These are phyloP conservation scores for Blastobotrys illinoisensis DNA, from an alignment of 1,139 yeast genomes.

Conservation along the genomic window DNA sequence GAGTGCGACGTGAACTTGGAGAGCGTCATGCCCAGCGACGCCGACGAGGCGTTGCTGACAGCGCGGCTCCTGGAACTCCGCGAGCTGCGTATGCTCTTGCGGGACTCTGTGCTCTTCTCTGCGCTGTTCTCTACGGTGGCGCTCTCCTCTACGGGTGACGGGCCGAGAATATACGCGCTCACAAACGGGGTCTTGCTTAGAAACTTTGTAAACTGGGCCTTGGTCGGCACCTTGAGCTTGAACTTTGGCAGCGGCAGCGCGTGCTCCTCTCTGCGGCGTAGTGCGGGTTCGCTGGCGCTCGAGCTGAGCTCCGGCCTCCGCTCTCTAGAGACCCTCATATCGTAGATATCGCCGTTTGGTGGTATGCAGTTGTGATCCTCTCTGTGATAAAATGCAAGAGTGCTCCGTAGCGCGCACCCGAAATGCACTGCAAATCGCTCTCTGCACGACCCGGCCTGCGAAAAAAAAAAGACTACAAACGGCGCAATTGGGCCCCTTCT, in stretches of 20 bases:
- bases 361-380: not conserved
- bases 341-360: not conserved
- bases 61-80: not conserved
- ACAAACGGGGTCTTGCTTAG: not conserved
- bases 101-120: too few relatives aligned
- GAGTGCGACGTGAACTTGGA: constrained; percentile 17
- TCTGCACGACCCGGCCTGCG: not conserved
- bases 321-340: not conserved
- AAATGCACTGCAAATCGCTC: not conserved
- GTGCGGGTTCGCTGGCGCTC: not conserved
- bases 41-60: not conserved
- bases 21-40: constrained; percentile 2
- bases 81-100: too few relatives aligned
- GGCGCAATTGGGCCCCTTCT: too few relatives aligned
- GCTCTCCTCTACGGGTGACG: not conserved
- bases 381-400: not conserved
- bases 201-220: not conserved
- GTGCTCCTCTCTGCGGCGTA: not conserved
- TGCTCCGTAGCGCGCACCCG: not conserved
- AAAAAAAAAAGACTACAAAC: not conserved
- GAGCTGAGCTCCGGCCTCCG: not conserved
- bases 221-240: not conserved
- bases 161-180: not conserved
- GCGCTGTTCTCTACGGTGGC: not conserved
- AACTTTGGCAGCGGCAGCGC: not conserved